A percentile compares a stretch with the other conserved stretches of the same genome.
Evolutionary conservation across 2,329 filamentous ascomycete genomes (phyloP).

Genomic region (Hymenoscyphus scutula): DNA sequence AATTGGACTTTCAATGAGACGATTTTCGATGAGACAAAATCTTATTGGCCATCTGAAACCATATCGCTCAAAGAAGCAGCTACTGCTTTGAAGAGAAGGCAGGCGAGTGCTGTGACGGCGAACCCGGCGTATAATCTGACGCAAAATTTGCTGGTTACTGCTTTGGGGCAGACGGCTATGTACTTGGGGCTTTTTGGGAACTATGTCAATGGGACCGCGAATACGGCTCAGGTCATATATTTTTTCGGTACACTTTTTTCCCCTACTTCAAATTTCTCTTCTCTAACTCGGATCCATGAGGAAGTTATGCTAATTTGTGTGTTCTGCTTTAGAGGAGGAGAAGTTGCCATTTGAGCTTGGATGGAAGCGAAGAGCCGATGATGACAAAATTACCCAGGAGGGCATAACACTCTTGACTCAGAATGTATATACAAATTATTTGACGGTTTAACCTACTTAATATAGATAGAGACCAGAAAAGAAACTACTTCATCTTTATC

Average conservation of each 20-base stretch:
- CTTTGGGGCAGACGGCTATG: not conserved
- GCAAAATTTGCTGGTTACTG: not conserved
- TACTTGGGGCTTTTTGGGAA: not conserved
- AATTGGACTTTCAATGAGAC: conserved; percentile 7
- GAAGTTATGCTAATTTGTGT: not conserved
- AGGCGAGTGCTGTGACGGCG: not conserved
- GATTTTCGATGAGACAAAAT: conserved; percentile 11
- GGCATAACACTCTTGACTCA: not conserved
- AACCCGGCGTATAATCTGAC: not conserved
- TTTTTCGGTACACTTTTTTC: not conserved
- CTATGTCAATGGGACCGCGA: not conserved
- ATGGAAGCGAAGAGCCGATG: not conserved
- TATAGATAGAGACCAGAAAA: too few species aligned
- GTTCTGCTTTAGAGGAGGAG: not conserved
- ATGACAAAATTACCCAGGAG: not conserved
- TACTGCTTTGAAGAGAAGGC: not conserved
- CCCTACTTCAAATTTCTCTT: not conserved
- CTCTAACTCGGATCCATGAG: too few species aligned
- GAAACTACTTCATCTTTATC: too few species aligned
- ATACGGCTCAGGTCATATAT: not conserved
- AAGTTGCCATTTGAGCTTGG: not conserved
- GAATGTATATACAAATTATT: too few species aligned
- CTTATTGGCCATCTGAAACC: conserved; percentile 7
- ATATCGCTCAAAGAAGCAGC: conserved; percentile 4
- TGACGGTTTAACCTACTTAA: too few species aligned